Evolutionary conservation across 2,329 filamentous ascomycete genomes (phyloP), one percentile per base, ranked within the genome.

Genomic region (Trichoderma atrobrunneum): DNA sequence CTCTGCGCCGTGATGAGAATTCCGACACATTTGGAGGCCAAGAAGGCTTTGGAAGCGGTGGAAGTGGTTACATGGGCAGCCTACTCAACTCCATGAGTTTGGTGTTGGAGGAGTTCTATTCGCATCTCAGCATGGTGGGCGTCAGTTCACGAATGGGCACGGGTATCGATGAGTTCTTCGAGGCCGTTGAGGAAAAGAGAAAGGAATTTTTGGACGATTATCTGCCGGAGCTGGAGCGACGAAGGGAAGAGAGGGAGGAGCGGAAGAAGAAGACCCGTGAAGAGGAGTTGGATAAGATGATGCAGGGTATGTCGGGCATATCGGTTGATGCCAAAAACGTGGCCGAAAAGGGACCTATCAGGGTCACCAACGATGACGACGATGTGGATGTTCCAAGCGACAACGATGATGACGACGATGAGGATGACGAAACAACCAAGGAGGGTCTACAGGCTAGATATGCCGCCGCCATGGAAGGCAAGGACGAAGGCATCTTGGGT

Each of bases 61-160:
- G 94, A 12, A 96, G 92, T 76, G 96, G 96, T 16, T 99, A 99
- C 84, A 98, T 99, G 96, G 92, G 93, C 70, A 97, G 93, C 75
- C 84, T 98, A 70, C 87, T 99, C 67, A 98, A 98, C 86, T 97
- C 94, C 78, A 99, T 99, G 96, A 97, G 94, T 79, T 85, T 98
- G 74, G 94, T 99, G 88, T 86, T 99, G 39, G 96, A 99, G 78
- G 96, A 99, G 80, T 99, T 99, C 79, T 99, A 99, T 82, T 91
- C 93, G 51, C 94, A 98, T 79, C 85, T 99, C 39, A 97, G 90
- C 78, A 93, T 99, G 10, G 95, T 99, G 0, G 94, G 92, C 0
- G 97, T 99, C 14, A 97, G 93, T 76, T 93, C 94, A 8, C 95
- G 97, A 89, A 93, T 95, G 0, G 96, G 96, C 26, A 91, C 93